phyloP scores from a whole-genome alignment of 164 flowering plant species.

The Tinospora cordifolia region DNA sequence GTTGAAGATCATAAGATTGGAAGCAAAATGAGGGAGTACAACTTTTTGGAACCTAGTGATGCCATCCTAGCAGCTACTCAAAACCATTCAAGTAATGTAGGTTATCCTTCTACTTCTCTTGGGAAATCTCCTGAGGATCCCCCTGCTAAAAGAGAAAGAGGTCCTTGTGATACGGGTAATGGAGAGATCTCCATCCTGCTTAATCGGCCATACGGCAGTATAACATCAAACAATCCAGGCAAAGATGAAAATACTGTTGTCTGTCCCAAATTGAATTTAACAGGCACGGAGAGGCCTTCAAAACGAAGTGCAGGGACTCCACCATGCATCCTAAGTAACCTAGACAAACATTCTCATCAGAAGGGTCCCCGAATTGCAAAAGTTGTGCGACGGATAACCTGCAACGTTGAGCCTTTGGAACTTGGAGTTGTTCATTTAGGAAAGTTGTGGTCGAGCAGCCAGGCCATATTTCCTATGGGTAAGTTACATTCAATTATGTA shows the following conservation, averaged over 20 bases:
- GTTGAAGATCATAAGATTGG: constrained; percentile 17
- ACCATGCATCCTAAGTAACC: constrained; percentile 37
- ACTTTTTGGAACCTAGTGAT: constrained; percentile 10
- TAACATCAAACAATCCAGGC: constrained; percentile 23
- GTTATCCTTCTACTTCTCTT: constrained; percentile 6
- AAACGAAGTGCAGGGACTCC: constrained; percentile 30
- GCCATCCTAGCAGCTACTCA: constrained; percentile 8
- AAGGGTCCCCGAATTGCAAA: constrained; percentile 96
- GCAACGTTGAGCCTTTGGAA: constrained; percentile 75
- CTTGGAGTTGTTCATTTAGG: constrained; percentile 60
- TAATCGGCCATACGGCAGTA: constrained; percentile 19
- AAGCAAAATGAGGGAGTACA: constrained; percentile 8
- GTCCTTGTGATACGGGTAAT: constrained; percentile 14
- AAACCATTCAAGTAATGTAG: constrained; percentile 13
- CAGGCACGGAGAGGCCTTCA: constrained; percentile 21
- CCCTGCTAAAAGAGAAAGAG: constrained; percentile 14
- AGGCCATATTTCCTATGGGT: constrained; percentile 87
- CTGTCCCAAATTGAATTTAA: constrained; percentile 20
- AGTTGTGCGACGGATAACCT: constrained; percentile 68
- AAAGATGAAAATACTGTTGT: constrained; percentile 24
- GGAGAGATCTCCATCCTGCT: constrained; percentile 14
- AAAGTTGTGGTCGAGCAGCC: constrained; percentile 67
- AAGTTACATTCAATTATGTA: constrained; percentile 13
- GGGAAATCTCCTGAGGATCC: constrained; percentile 18
- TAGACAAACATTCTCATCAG: constrained; percentile 50